Conservation (phyloP, 371 early-diverging fungal species). For the Funneliformis caledonium region DNA sequence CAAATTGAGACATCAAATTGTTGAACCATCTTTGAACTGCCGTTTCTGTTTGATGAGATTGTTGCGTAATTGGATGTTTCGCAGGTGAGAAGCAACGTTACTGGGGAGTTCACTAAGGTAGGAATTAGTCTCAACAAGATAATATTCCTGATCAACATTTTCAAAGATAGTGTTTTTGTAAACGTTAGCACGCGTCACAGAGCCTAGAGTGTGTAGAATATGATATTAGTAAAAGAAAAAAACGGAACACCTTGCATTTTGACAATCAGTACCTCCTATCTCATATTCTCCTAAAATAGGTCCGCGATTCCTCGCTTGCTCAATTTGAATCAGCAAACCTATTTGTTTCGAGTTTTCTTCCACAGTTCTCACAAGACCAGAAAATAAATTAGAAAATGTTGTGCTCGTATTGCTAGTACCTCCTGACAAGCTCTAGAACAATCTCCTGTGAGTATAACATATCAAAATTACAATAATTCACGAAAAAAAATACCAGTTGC, state of each 20-base stretch:
- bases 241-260: background rate
- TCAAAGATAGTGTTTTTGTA: background rate
- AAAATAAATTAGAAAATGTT: background rate
- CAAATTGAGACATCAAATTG: background rate
- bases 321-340: background rate
- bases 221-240: background rate
- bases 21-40: background rate
- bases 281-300: background rate
- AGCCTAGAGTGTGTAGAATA: background rate
- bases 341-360: slow-evolving; percentile 6
- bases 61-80: background rate
- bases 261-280: background rate
- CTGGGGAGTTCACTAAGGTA: slow-evolving; percentile 1
- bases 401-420: too few species aligned
- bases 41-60: background rate
- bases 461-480: background rate
- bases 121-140: background rate
- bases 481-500: background rate
- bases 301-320: background rate
- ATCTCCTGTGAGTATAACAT: background rate
- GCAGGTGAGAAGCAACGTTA: background rate
- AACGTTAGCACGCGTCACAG: background rate
- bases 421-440: slow-evolving; percentile 6
- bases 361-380: background rate
- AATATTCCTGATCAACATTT: slow-evolving; percentile 23